Evolutionary conservation across 768 basidiomycete genomes (phyloP).

Genomic region (Suillus occidentalis): DNA sequence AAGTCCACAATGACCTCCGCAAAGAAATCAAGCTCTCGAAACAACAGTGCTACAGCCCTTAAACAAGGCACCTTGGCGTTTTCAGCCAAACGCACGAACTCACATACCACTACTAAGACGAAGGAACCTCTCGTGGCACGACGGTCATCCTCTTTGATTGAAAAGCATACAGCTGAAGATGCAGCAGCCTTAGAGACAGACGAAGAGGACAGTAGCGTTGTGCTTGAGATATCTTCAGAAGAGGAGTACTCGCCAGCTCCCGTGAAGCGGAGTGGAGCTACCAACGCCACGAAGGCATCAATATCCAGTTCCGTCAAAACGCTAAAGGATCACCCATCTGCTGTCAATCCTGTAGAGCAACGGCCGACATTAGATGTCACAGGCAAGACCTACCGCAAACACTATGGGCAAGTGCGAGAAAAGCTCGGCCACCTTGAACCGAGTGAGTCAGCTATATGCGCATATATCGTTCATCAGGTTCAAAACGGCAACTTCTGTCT

Average conservation of each 20-base stretch:
- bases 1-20: background rate
- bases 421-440: conserved; percentile 58
- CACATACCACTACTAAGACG: conserved; percentile 19
- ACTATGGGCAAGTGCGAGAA: conserved; percentile 45
- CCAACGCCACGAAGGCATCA: conserved; percentile 24
- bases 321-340: conserved; percentile 11
- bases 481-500: conserved; percentile 4
- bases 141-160: conserved; percentile 4
- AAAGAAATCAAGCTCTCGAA: background rate
- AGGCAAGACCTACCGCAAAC: conserved; percentile 52
- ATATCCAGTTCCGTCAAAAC: conserved; percentile 3
- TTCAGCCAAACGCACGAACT: conserved; percentile 44
- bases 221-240: conserved; percentile 22
- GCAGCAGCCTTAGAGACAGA: background rate
- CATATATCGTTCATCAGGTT: background rate
- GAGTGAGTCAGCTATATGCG: conserved; percentile 46
- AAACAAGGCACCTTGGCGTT: conserved; percentile 51
- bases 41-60: conserved; percentile 19
- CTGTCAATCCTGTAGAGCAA: conserved; percentile 7
- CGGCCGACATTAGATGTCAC: conserved; percentile 39
- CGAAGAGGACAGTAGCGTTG: background rate
- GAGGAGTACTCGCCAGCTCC: conserved; percentile 16
- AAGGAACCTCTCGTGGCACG: conserved; percentile 11
- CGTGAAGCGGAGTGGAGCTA: conserved; percentile 11
- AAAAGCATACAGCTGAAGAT: conserved; percentile 7